Evolutionary conservation across 352 stramenopile genomes (phyloP), one percentile per base, ranked within the genome.

Genomic region (Pythium aquatile): DNA sequence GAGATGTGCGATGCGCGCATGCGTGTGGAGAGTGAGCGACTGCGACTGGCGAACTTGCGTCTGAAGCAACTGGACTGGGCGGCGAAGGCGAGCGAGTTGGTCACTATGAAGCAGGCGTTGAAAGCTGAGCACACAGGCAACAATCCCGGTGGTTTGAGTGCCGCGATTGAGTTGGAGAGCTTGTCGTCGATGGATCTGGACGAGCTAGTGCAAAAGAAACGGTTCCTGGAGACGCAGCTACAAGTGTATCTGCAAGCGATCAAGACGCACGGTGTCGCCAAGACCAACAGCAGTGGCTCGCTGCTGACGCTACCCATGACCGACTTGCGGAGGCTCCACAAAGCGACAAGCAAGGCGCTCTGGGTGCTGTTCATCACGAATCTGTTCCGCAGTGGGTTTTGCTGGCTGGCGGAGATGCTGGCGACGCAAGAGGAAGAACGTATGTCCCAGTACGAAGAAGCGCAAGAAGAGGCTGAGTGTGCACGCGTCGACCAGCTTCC

Each of bases 361-460:
- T 75, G 79, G n/a, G 47, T 53, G 2, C 69, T 91, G 13, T 80
- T 91, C 9, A 35, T 90, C n/a, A 54, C 61, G 14, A 88, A 88
- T 58, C 58, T 88, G 16, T 77, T 91, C 16, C 78, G 82, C 1
- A 76, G 59, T 0, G 87, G 78, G 46, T 88, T 73, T 60, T 91
- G 73, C 55, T 91, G 78, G 78, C 66, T 91, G 0, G 77, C 58
- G 1, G 82, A 91, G 39, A 87, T 88, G 44, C 35, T 69, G 14
- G 16, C 44, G 1, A 55, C 24, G 17, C 5, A 44, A 32, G 32
- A 69, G 24, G 16, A 37, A 6, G 54, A 68, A 14, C 8, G 1
- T 5, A 40, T 33, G 10, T 17, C 51, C 5, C 2, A 14, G 8
- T 28, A 5, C n/a, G 28, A 54, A 16, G 40, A 16, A 26, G 46